Conservation (phyloP, 768 basidiomycete species). For the Tricholoma hemisulphureum region DNA sequence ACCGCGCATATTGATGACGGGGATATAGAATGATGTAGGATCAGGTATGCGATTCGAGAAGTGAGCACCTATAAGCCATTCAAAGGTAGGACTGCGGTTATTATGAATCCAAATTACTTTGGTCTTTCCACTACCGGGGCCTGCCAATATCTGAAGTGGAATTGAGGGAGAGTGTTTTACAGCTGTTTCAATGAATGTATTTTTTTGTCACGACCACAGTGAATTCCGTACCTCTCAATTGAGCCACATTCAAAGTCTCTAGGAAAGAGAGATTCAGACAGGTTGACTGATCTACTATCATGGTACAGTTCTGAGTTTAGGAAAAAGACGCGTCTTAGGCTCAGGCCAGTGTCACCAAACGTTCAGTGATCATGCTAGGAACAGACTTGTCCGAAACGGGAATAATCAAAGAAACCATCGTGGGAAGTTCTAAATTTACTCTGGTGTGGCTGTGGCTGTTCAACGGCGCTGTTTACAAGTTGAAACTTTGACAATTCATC, state of each 20-base stretch:
- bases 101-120: slow-evolving; percentile 36
- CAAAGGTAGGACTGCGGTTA: neutral
- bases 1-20: slow-evolving; percentile 72
- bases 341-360: neutral
- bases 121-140: slow-evolving; percentile 75
- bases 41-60: slow-evolving; percentile 65
- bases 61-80: slow-evolving; percentile 51
- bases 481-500: too few relatives aligned
- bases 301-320: neutral
- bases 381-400: too few relatives aligned
- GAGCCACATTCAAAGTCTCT: slow-evolving; percentile 34
- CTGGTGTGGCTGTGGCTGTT: neutral
- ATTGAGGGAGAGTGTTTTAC: slow-evolving; percentile 59
- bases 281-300: neutral
- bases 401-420: too few relatives aligned
- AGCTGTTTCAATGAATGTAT: slow-evolving; percentile 43
- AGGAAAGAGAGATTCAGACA: slow-evolving; percentile 14
- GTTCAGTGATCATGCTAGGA: too few relatives aligned
- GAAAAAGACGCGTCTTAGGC: neutral
- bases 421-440: too few relatives aligned
- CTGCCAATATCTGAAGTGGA: slow-evolving; percentile 79
- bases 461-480: too few relatives aligned
- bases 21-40: slow-evolving; percentile 47
- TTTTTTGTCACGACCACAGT: neutral
- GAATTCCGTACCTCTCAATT: slow-evolving; percentile 33